These are phyloP conservation scores for Coniella vitis DNA, from an alignment of 2,329 filamentous ascomycete species.

Conservation along the genomic window DNA sequence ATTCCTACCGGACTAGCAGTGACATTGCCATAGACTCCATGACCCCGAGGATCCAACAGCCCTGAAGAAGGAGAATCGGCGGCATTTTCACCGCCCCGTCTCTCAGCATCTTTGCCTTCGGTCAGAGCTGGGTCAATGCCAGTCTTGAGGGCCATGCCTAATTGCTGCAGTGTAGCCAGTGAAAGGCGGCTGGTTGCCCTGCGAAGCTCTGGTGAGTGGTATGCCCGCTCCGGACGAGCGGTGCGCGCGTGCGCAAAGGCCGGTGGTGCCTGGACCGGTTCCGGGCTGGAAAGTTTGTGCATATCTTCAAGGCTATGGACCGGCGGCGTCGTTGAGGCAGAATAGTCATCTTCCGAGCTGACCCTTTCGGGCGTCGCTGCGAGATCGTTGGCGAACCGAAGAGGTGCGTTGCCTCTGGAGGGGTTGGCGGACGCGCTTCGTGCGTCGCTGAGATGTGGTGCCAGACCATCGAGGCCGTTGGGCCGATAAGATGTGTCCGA, in stretches of 20 bases:
- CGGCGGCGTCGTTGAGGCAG: constrained; percentile 32
- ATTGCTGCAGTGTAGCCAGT: constrained; percentile 69
- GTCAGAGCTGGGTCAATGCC: constrained; percentile 13
- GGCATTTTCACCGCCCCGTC: constrained; percentile 25
- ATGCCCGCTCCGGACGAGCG: constrained; percentile 62
- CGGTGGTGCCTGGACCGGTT: constrained; percentile 72
- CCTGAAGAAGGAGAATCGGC: constrained; percentile 24
- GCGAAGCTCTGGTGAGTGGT: constrained; percentile 70
- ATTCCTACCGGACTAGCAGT: constrained; percentile 40
- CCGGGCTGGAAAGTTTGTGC: constrained; percentile 55
- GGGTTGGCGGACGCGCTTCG: constrained; percentile 2
- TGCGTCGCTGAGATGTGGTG: constrained; percentile 15
- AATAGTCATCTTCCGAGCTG: constrained; percentile 50
- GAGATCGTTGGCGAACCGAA: constrained; percentile 36
- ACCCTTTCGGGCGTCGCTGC: constrained; percentile 43
- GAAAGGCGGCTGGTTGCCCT: constrained; percentile 81
- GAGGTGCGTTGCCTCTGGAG: constrained; percentile 29
- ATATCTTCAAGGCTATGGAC: constrained; percentile 48
- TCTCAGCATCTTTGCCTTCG: constrained; percentile 15
- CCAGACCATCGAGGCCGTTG: constrained; percentile 19
- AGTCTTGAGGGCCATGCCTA: constrained; percentile 53
- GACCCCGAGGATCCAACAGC: constrained; percentile 32
- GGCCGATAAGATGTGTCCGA: constrained; percentile 37
- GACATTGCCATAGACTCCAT: constrained; percentile 45
- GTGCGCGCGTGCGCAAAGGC: constrained; percentile 60